Evolutionary conservation across 345 rosid species (phyloP).

Genomic region (Arabidopsis thaliana): TAIR10.1 NC_003075.7:9096501-9097000

Average conservation of each 20-base stretch:
- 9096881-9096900: conserved; percentile 95
- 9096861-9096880: conserved; percentile 94
- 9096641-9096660: background rate
- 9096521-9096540: conserved; percentile 41
- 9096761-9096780: conserved; percentile 42
- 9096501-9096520: conserved; percentile 68
- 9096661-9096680: background rate
- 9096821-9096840: conserved; percentile 57
- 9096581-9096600: too few relatives aligned
- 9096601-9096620: too few relatives aligned
- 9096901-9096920: conserved; percentile 87
- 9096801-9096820: conserved; percentile 31
- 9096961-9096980: conserved; percentile 15
- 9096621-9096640: background rate
- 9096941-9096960: conserved; percentile 60
- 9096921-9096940: conserved; percentile 86
- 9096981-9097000: conserved; percentile 40
- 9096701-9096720: background rate
- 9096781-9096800: background rate
- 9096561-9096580: too few relatives aligned
- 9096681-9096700: background rate
- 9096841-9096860: conserved; percentile 83
- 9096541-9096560: too few relatives aligned
- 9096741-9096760: conserved; percentile 37
- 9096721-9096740: background rate